A percentile compares a stretch with the other conserved stretches of the same genome.
Conservation (phyloP, 2,329 filamentous ascomycete genomes). For the Aspergillus piperis region DNA sequence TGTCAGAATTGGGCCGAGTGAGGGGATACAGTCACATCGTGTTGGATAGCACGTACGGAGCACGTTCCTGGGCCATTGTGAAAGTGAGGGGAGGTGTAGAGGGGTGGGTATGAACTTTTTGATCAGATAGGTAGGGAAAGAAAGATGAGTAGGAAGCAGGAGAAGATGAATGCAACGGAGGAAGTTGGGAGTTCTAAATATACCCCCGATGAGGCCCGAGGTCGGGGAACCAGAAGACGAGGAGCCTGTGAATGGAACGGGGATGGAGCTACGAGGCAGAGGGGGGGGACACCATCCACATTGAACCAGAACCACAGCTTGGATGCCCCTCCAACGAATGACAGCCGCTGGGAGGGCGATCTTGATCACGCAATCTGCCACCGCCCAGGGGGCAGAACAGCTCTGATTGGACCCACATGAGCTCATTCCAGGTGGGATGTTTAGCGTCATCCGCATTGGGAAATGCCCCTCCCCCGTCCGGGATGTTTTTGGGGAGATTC, state of each 20-base stretch:
- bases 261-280: neutral
- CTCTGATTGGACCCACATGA: slow-evolving; percentile 30
- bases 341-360: slow-evolving; percentile 17
- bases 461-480: neutral
- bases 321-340: slow-evolving; percentile 17
- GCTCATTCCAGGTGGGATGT: slow-evolving; percentile 25
- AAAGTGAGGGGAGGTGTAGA: slow-evolving; percentile 9
- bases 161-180: slow-evolving; percentile 7
- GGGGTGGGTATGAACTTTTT: slow-evolving; percentile 5
- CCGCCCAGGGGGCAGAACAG: slow-evolving; percentile 32
- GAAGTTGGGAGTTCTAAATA: slow-evolving; percentile 17
- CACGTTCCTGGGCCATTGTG: slow-evolving; percentile 47
- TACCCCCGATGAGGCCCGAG: neutral
- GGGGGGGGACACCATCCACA: neutral
- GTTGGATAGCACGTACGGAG: slow-evolving; percentile 41
- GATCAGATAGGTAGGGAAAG: neutral
- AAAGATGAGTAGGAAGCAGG: slow-evolving; percentile 1
- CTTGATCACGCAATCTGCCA: slow-evolving; percentile 40
- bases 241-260: neutral
- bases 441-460: neutral
- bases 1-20: slow-evolving; percentile 14
- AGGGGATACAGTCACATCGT: neutral
- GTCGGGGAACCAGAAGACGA: neutral
- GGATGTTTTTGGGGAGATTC: neutral
- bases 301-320: neutral